Conservation (phyloP, 169 alveolate species). For the Toxoplasma gondii region DNA sequence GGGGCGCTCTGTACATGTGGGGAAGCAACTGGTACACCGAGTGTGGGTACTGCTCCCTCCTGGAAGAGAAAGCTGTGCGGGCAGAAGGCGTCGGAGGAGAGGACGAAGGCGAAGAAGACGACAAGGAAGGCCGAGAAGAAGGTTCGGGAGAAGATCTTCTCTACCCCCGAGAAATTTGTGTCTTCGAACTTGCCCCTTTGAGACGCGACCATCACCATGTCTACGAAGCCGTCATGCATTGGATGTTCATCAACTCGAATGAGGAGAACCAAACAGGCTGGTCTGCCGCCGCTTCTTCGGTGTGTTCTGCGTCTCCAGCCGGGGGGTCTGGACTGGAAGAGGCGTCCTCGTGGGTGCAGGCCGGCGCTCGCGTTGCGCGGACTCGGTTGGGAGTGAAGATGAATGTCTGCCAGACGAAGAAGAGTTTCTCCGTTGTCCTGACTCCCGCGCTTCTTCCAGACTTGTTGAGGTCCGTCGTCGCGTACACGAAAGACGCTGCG, state of each 20-base stretch:
- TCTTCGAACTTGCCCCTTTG: not conserved
- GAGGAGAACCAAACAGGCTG: too few species aligned
- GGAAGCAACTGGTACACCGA: conserved; percentile 64
- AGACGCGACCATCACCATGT: not conserved
- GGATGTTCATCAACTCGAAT: not conserved
- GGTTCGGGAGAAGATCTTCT: not conserved
- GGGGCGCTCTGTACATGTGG: conserved; percentile 61
- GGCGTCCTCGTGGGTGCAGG: not conserved
- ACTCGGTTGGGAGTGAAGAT: not conserved
- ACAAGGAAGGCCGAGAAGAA: not conserved
- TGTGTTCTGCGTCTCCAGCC: not conserved
- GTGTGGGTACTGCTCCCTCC: conserved; percentile 31
- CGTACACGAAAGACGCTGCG: not conserved
- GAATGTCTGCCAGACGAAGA: not conserved
- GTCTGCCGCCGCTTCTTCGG: too few species aligned
- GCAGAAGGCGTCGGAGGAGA: not conserved
- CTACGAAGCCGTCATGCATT: conserved; percentile 32
- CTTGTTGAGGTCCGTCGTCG: not conserved
- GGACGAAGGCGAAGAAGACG: not conserved
- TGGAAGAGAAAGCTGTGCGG: not conserved
- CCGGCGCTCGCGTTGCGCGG: not conserved
- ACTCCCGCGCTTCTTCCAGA: not conserved
- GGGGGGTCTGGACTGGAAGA: not conserved
- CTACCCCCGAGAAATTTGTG: not conserved
- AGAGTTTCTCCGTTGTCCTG: not conserved